phyloP scores from a whole-genome alignment of 345 rosid genomes.

The Salix dunnii region DNA sequence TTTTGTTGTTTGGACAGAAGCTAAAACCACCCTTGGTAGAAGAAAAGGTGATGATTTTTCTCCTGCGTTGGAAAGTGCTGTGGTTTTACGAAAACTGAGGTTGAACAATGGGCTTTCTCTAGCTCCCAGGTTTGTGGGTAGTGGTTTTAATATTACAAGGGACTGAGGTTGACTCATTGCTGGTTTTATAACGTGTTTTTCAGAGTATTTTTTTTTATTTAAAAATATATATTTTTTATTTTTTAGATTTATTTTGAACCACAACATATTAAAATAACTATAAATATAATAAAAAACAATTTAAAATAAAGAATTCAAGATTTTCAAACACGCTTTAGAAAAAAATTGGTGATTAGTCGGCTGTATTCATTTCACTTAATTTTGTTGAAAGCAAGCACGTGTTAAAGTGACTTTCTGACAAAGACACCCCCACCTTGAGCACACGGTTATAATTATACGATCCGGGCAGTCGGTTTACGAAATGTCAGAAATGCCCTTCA shows the following conservation, averaged over 20 bases:
- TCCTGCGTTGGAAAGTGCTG: not conserved
- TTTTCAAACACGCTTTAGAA: too few relatives aligned
- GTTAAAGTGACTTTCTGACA: not conserved
- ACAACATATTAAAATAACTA: too few relatives aligned
- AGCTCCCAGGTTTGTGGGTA: conserved; percentile 19
- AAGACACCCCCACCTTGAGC: not conserved
- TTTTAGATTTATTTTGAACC: too few relatives aligned
- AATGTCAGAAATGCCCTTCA: not conserved
- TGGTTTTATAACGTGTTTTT: too few relatives aligned
- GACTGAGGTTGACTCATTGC: not conserved
- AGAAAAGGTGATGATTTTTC: not conserved
- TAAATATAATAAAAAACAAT: too few relatives aligned
- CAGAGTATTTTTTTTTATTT: too few relatives aligned
- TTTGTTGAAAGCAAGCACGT: not conserved
- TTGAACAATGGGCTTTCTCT: not conserved
- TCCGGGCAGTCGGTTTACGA: not conserved
- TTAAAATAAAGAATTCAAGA: too few relatives aligned
- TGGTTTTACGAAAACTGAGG: conserved; percentile 9
- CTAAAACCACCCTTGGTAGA: not conserved
- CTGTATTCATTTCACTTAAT: too few relatives aligned
- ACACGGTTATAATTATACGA: not conserved
- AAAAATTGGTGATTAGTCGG: too few relatives aligned
- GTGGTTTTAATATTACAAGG: conserved; percentile 7
- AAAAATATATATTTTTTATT: too few relatives aligned
- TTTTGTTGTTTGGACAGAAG: not conserved